Percentiles rank a stretch among this genome's conserved stretches.
Conservation (phyloP, 2,329 filamentous ascomycete species). For the Septoria petroselini region DNA sequence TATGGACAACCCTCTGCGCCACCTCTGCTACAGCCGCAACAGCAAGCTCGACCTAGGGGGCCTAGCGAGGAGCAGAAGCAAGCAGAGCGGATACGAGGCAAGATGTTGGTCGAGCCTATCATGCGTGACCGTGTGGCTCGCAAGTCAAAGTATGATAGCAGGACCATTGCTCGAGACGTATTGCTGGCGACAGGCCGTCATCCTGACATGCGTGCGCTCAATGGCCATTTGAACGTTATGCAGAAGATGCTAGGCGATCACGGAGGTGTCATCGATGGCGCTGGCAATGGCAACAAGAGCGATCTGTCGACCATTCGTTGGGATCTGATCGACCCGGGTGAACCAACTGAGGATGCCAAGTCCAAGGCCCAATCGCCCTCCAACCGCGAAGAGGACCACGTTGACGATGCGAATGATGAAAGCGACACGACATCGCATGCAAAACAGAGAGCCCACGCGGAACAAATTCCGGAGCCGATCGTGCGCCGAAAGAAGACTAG, state of each 20-base stretch:
- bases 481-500: background rate
- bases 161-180: slow-evolving; percentile 62
- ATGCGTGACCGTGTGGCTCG: slow-evolving; percentile 47
- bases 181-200: slow-evolving; percentile 61
- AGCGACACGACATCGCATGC: slow-evolving; percentile 32
- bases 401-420: slow-evolving; percentile 17
- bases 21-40: slow-evolving; percentile 4
- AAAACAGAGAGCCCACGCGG: background rate
- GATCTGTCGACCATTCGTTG: slow-evolving; percentile 60
- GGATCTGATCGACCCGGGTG: slow-evolving; percentile 60
- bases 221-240: slow-evolving; percentile 53
- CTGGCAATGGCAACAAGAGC: slow-evolving; percentile 35
- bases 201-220: slow-evolving; percentile 57
- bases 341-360: slow-evolving; percentile 37
- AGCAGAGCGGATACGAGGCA: slow-evolving; percentile 34
- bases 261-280: slow-evolving; percentile 39
- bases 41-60: slow-evolving; percentile 26
- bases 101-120: slow-evolving; percentile 46
- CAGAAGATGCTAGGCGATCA: slow-evolving; percentile 42
- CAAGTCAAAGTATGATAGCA: slow-evolving; percentile 56
- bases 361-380: slow-evolving; percentile 18
- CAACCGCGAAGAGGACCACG: slow-evolving; percentile 11
- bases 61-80: slow-evolving; percentile 33
- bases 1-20: slow-evolving; percentile 17
- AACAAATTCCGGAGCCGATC: slow-evolving; percentile 4